Evolutionary conservation across 2,329 filamentous ascomycete genomes (phyloP), one percentile per base, ranked within the genome.

Genomic region (Talaromyces amestolkiae): DNA sequence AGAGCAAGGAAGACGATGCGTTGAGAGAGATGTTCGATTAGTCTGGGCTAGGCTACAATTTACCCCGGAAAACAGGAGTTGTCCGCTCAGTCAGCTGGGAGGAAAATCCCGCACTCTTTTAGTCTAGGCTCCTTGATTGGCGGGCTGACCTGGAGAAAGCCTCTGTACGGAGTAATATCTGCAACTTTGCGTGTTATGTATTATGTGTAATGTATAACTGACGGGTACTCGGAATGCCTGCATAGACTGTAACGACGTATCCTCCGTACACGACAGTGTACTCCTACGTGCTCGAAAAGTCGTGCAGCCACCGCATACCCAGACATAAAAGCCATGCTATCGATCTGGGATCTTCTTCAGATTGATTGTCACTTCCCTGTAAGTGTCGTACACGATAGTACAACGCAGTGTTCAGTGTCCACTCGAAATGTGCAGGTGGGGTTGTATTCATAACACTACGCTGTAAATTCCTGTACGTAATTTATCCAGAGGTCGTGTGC

Each of bases 61-160:
- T 56, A 56, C 53, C 53, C 53, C 53, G 33, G 53, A 56, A 56
- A 56, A 56, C 22, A 11, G n/a, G 31, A 31, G 51, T 56, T 56
- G 51, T 56, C 33, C 22, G 11, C 8, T 39, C 53, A 56, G 53
- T 56, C 51, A 56, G 53, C 31, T 56, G 51, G n/a, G n/a, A n/a
- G n/a, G n/a, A 56, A 51, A 61, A 61, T 61, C 43, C 59, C 59
- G 45, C 45, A 61, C n/a, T n/a, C 15, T 45, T 41, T 49, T 51
- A 24, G 47, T 33, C 22, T 37, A 19, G 13, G 9, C 35, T 35
- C 33, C 6, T 3, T 39, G 59, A 62, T 62, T 62, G 59, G 59
- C 22, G 47, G 59, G 19, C 19, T 22, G 47, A 33, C 45, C 58
- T 19, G 58, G 35, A 60, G 19, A 33, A 31, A 60, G 35, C 33